A percentile compares a stretch with the other conserved stretches of the same genome.
Evolutionary conservation across 2,329 filamentous ascomycete species (phyloP).

Genomic region (Neocatenulostroma microsporum): DNA sequence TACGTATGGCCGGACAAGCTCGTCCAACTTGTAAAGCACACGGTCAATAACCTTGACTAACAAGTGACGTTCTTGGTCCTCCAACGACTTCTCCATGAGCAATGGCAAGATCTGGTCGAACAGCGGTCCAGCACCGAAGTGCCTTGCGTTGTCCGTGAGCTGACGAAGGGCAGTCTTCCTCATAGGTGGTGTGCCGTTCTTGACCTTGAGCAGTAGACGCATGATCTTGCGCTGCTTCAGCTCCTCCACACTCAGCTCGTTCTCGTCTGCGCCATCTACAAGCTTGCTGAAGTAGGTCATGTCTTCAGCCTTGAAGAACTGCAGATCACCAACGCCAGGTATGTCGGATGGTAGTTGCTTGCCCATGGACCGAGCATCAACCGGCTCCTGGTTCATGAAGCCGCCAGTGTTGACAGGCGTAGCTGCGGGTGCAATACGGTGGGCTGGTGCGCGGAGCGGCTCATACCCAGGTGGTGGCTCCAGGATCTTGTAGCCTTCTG

Average conservation of each 20-base stretch:
- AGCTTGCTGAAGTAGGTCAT: slow-evolving; percentile 99
- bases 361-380: slow-evolving; percentile 70
- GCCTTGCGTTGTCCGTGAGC: slow-evolving; percentile 91
- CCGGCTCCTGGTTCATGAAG: slow-evolving; percentile 97
- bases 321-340: slow-evolving; percentile 86
- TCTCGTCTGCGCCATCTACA: slow-evolving; percentile 88
- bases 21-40: slow-evolving; percentile 96
- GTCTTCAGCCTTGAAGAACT: slow-evolving; percentile 98
- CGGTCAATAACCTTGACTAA: slow-evolving; percentile 98
- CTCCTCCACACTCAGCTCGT: slow-evolving; percentile 83
- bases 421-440: slow-evolving; percentile 67
- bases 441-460: slow-evolving; percentile 66
- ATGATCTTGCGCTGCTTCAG: slow-evolving; percentile 98
- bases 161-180: slow-evolving; percentile 95
- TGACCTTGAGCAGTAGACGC: slow-evolving; percentile 92
- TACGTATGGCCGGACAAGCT: slow-evolving; percentile 89
- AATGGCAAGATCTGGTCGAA: slow-evolving; percentile 97
- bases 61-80: slow-evolving; percentile 96
- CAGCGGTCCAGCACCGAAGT: slow-evolving; percentile 86
- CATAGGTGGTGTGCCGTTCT: slow-evolving; percentile 98
- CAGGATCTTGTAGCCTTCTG: slow-evolving; percentile 86
- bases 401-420: slow-evolving; percentile 61
- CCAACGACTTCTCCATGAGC: slow-evolving; percentile 95
- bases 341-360: slow-evolving; percentile 94
- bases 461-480: slow-evolving; percentile 88